Base-by-base conservation (phyloP, 2,329 filamentous ascomycete genomes). In the Ophiostoma novo-ulmi region DNA sequence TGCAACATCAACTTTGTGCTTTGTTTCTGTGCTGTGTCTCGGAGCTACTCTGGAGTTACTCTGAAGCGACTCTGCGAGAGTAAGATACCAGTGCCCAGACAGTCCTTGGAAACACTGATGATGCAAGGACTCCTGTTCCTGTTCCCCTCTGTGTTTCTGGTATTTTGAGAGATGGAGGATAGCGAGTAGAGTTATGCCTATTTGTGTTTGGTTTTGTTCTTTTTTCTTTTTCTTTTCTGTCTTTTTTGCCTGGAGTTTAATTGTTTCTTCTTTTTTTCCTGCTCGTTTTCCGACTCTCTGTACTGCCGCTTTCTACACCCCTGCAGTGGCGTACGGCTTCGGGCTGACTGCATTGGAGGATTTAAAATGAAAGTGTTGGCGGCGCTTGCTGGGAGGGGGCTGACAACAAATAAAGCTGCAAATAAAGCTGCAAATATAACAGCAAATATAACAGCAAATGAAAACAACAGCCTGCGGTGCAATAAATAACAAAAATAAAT, bases 341-440 rank as follows among this genome's bases (percentile, higher is more conserved):
- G 22, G 35, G 61, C 61, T 64, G 35, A 64, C 61, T 64, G 17
- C 61, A 38, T n/a, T 36, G 52, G 22, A 58, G 7, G 52, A 58
- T 58, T 58, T 58, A 58, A 63, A 63, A 63, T 63, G 58, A 63
- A 20, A 36, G 58, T 63, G 14, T 63, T 63, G 58, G 58, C 58
- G 58, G 58, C 58, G 58, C 58, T 63, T 63, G 58, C 58, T 63
- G 58, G 13, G 5, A 13, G 26, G 5, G 26, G 26, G 58, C 58
- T 63, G 58, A 35, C 58, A 63, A 5, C 22, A 26, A 26, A 63
- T 26, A 35, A 48, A 48, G 41, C 44, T 20, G 17, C 44, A 48
- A n/a, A 48, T 48, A 44, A 1, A 26, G n/a, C 3, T 5, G 52
- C 52, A 58, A 26, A 17, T 58, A 10, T 22, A 55, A 48, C 17